These are phyloP conservation scores for Aquanectria penicillioides DNA, from an alignment of 2,329 filamentous ascomycete genomes.

Conservation along the genomic window DNA sequence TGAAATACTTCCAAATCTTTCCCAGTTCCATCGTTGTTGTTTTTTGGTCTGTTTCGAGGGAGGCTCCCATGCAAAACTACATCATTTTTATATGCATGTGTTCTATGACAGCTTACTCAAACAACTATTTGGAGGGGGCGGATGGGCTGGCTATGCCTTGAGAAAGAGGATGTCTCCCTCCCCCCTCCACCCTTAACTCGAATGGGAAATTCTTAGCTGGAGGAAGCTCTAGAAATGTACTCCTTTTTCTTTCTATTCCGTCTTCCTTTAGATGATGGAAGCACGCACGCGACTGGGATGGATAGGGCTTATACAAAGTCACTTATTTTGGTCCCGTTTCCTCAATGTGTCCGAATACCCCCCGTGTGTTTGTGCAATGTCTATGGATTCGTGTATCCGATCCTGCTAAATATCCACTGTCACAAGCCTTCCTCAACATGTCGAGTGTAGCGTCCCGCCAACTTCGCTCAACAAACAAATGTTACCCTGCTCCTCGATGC, in stretches of 20 bases:
- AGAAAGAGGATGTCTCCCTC: not conserved
- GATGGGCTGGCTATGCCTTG: not conserved
- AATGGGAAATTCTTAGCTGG: slow-evolving; percentile 4
- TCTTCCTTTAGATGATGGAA: slow-evolving; percentile 5
- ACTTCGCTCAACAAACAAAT: slow-evolving; percentile 8
- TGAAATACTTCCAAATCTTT: no score
- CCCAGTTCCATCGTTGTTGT: no score
- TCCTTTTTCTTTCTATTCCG: not conserved
- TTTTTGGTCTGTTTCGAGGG: no score
- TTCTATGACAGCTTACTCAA: no score
- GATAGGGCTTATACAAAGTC: not conserved
- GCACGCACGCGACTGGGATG: not conserved
- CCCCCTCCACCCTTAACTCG: not conserved
- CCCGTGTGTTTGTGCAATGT: not conserved
- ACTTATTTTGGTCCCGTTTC: not conserved
- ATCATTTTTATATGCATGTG: no score
- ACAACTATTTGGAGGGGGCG: no score
- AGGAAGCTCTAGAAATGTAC: not conserved
- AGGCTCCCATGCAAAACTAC: no score
- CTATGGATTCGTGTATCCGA: no score
- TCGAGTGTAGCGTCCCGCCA: no score
- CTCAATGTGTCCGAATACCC: not conserved
- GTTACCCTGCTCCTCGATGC: not conserved
- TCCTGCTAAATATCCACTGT: no score
- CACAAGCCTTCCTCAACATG: not conserved